phyloP scores from a whole-genome alignment of 2,329 filamentous ascomycete species.

The Fusarium penzigii region DNA sequence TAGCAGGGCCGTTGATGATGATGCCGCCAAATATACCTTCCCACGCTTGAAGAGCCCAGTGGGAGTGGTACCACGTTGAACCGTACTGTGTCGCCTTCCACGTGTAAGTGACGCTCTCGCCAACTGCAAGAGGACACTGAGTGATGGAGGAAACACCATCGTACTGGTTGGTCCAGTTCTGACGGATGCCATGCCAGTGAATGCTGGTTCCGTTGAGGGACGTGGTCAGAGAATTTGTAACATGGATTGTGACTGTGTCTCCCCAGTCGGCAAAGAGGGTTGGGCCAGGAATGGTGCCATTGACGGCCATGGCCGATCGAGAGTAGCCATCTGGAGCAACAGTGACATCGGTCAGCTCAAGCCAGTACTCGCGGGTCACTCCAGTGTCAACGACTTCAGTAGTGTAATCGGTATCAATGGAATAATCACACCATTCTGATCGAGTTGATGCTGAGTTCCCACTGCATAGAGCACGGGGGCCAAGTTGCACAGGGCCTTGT shows the following conservation, averaged over 20 bases:
- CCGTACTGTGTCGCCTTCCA: conserved; percentile 59
- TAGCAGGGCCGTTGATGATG: conserved; percentile 61
- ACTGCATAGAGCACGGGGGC: conserved; percentile 1
- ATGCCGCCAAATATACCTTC: conserved; percentile 63
- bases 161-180: conserved; percentile 53
- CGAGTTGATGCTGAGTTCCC: conserved; percentile 33
- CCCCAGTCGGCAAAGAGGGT: conserved; percentile 56
- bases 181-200: conserved; percentile 64
- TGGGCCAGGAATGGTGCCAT: conserved; percentile 61
- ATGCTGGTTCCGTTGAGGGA: conserved; percentile 59
- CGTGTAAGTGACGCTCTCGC: conserved; percentile 54
- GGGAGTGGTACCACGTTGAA: conserved; percentile 61
- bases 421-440: conserved; percentile 48
- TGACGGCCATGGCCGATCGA: conserved; percentile 47
- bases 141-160: conserved; percentile 57
- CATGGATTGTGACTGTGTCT: conserved; percentile 50
- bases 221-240: conserved; percentile 48
- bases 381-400: conserved; percentile 46
- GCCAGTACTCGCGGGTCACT: conserved; percentile 51
- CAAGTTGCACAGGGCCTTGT: background rate
- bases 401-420: conserved; percentile 49
- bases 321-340: conserved; percentile 48
- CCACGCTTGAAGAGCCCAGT: conserved; percentile 50
- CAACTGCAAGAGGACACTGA: conserved; percentile 53
- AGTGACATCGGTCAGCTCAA: conserved; percentile 42